phyloP scores from a whole-genome alignment of 805 yeast genomes.

The Kluyveromyces siamensis region DNA sequence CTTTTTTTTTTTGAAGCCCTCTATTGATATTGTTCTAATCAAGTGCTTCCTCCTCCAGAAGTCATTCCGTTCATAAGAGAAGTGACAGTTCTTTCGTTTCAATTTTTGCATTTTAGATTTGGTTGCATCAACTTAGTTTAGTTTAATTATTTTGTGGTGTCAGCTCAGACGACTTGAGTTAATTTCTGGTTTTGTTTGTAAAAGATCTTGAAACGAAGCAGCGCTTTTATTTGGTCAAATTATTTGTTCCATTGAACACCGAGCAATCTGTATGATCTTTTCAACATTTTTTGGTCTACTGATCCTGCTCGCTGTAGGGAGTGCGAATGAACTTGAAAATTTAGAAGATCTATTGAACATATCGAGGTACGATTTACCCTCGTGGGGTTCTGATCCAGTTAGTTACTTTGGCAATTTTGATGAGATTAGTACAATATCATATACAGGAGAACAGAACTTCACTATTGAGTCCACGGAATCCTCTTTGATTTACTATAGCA shows the following conservation, averaged over 20 bases:
- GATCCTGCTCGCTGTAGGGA: neutral
- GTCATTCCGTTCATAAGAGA: too few species aligned
- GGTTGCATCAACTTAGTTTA: too few species aligned
- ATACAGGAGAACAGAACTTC: slow-evolving; percentile 27
- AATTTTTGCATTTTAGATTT: too few species aligned
- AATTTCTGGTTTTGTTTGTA: neutral
- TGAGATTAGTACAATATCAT: slow-evolving; percentile 16
- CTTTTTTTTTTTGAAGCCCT: too few species aligned
- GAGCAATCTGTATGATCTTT: neutral
- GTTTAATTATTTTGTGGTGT: too few species aligned
- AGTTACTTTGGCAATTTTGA: slow-evolving; percentile 14
- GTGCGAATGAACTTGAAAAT: slow-evolving; percentile 14
- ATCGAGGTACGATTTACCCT: slow-evolving; percentile 7
- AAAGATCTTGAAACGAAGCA: neutral
- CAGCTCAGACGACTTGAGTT: too few species aligned
- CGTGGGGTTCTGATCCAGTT: slow-evolving; percentile 1
- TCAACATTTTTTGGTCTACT: neutral
- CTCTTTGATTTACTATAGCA: slow-evolving; percentile 19
- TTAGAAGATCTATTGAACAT: slow-evolving; percentile 11
- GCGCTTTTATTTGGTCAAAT: neutral
- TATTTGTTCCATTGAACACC: too few species aligned
- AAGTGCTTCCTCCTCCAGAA: too few species aligned
- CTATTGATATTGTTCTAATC: too few species aligned
- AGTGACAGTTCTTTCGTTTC: too few species aligned
- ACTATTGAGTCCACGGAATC: slow-evolving; percentile 10